phyloP scores from a whole-genome alignment of 1,284 basidiomycete genomes.

The Cryptococcus sp. region DNA sequence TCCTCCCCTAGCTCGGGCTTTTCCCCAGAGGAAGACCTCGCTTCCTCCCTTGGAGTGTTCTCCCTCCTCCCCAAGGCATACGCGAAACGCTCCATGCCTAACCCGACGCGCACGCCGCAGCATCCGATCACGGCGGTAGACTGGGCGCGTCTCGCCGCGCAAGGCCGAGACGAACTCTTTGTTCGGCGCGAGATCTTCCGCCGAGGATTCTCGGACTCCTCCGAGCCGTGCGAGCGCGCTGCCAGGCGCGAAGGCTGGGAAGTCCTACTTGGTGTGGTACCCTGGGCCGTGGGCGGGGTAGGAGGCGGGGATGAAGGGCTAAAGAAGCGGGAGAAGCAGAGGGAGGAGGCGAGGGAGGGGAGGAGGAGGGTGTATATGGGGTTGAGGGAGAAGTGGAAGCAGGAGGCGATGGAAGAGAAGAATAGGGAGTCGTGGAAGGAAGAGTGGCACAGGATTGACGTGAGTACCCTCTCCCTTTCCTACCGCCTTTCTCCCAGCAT shows the following conservation, averaged over 20 bases:
- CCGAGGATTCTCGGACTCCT: constrained; percentile 64
- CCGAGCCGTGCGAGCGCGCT: constrained; percentile 70
- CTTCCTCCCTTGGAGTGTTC: constrained; percentile 77
- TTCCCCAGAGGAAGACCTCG: constrained; percentile 57
- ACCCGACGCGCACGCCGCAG: constrained; percentile 45
- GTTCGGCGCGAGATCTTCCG: constrained; percentile 46
- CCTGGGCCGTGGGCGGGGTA: constrained; percentile 64
- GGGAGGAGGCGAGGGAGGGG: constrained; percentile 59
- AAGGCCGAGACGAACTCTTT: constrained; percentile 42
- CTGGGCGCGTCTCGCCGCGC: constrained; percentile 39
- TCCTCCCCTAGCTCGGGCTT: background rate
- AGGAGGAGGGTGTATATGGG: constrained; percentile 68
- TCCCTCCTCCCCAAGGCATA: constrained; percentile 60
- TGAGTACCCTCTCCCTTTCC: constrained; percentile 23
- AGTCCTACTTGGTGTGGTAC: constrained; percentile 76
- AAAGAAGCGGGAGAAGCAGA: constrained; percentile 26
- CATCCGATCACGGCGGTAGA: constrained; percentile 43
- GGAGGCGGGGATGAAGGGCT: constrained; percentile 31
- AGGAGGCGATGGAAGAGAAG: constrained; percentile 25
- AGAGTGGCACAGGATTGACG: constrained; percentile 52
- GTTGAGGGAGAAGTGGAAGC: constrained; percentile 71
- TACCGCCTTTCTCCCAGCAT: background rate
- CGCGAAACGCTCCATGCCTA: constrained; percentile 35
- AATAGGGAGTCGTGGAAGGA: constrained; percentile 46
- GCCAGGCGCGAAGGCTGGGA: constrained; percentile 74